Evolutionary conservation across 1,284 basidiomycete genomes (phyloP).

Genomic region (Ganoderma multipileum): DNA sequence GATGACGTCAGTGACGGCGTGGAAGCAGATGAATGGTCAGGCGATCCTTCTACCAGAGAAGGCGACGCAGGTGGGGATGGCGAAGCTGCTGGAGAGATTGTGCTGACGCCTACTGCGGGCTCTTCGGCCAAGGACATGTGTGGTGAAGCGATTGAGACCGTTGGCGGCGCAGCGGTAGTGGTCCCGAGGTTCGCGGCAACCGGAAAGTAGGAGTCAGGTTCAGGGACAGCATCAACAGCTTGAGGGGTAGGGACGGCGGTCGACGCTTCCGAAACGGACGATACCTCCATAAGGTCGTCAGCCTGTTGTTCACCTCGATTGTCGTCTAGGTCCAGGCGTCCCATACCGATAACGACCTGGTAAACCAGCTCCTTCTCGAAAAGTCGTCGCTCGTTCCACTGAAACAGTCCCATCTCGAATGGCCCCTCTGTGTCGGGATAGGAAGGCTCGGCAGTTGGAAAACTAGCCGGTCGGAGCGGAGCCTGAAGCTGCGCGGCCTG

Average conservation of each 20-base stretch:
- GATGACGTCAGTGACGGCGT: constrained; percentile 35
- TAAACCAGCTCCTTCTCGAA: constrained; percentile 84
- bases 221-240: constrained; percentile 3
- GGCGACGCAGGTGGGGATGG: constrained; percentile 28
- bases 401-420: constrained; percentile 56
- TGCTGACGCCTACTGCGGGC: constrained; percentile 9
- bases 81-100: constrained; percentile 22
- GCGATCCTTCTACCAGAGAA: constrained; percentile 29
- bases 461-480: constrained; percentile 11
- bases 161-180: constrained; percentile 9
- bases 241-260: constrained; percentile 33
- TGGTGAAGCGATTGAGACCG: constrained; percentile 16
- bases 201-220: constrained; percentile 42
- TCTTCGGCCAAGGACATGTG: constrained; percentile 14
- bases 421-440: constrained; percentile 40
- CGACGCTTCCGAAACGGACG: constrained; percentile 19
- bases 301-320: constrained; percentile 17
- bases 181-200: constrained; percentile 18
- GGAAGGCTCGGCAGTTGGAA: constrained; percentile 34
- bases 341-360: constrained; percentile 89
- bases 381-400: constrained; percentile 59
- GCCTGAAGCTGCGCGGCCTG: not conserved
- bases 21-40: constrained; percentile 26
- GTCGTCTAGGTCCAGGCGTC: constrained; percentile 63
- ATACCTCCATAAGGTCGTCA: constrained; percentile 41